Percentiles rank a stretch among this genome's conserved stretches.
phyloP scores from a whole-genome alignment of 1,284 basidiomycete species.

The Fistulinella cinereoalba region DNA sequence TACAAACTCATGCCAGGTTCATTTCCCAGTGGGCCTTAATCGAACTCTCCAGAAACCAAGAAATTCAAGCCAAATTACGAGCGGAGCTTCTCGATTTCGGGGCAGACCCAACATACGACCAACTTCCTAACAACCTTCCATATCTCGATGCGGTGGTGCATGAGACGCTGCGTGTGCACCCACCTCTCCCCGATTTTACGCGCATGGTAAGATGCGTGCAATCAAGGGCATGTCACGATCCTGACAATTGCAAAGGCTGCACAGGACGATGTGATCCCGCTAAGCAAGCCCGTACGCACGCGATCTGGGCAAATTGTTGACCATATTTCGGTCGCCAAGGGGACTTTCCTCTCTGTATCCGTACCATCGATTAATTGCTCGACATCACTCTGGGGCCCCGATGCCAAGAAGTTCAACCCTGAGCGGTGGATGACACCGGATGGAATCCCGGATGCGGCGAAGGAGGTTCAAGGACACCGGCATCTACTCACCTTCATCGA shows the following conservation, averaged over 20 bases:
- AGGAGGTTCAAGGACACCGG: too few relatives aligned
- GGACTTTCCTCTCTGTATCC: slow-evolving; percentile 40
- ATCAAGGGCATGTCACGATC: too few relatives aligned
- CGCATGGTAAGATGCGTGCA: slow-evolving; percentile 35
- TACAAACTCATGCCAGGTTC: neutral
- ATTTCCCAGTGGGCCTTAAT: slow-evolving; percentile 31
- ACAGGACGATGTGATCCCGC: slow-evolving; percentile 54
- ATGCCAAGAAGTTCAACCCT: slow-evolving; percentile 38
- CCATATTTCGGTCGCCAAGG: slow-evolving; percentile 43
- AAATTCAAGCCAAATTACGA: slow-evolving; percentile 27
- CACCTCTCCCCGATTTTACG: slow-evolving; percentile 34
- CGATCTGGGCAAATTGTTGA: slow-evolving; percentile 36
- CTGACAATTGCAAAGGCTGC: slow-evolving; percentile 33
- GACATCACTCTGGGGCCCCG: slow-evolving; percentile 44
- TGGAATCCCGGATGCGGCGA: too few relatives aligned
- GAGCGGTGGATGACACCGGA: too few relatives aligned
- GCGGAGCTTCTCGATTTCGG: slow-evolving; percentile 24
- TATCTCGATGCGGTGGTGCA: slow-evolving; percentile 30
- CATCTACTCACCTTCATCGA: too few relatives aligned
- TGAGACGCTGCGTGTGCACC: slow-evolving; percentile 25
- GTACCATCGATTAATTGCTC: slow-evolving; percentile 46
- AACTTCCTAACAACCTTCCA: slow-evolving; percentile 23
- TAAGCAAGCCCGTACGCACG: slow-evolving; percentile 28
- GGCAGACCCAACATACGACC: slow-evolving; percentile 26
- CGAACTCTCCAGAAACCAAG: slow-evolving; percentile 24